Percentiles rank a stretch among this genome's conserved stretches.
Conservation (phyloP, 352 stramenopile species). For the Phytophthora capsici region DNA sequence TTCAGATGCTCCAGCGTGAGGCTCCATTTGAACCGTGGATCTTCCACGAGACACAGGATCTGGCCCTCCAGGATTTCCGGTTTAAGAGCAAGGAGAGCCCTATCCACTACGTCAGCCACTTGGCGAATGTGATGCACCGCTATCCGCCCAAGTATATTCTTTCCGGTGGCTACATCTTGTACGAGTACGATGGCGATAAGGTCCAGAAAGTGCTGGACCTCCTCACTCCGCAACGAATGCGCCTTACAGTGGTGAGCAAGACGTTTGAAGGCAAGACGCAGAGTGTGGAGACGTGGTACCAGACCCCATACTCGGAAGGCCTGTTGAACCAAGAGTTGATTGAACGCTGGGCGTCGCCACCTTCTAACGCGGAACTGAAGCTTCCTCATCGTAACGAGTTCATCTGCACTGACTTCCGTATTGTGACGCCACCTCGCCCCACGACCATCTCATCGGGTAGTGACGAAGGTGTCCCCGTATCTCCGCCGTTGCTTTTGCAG, state of each 20-base stretch:
- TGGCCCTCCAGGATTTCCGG: conserved; percentile 65
- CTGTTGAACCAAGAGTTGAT: conserved; percentile 45
- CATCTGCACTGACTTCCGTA: conserved; percentile 76
- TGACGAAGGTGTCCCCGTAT: conserved; percentile 6
- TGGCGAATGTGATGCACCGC: conserved; percentile 73
- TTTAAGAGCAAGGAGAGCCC: conserved; percentile 86
- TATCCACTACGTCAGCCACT: conserved; percentile 72
- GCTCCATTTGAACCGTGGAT: conserved; percentile 65
- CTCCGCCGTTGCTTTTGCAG: conserved; percentile 45
- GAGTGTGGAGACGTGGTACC: conserved; percentile 69
- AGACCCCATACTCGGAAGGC: conserved; percentile 62
- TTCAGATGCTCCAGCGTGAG: conserved; percentile 55
- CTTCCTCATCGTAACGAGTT: conserved; percentile 78
- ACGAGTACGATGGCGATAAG: conserved; percentile 65
- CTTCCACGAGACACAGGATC: conserved; percentile 67
- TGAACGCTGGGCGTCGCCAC: conserved; percentile 42
- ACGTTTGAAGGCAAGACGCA: conserved; percentile 61
- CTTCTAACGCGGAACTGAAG: conserved; percentile 42
- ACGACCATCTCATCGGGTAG: conserved; percentile 41
- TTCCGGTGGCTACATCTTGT: conserved; percentile 64
- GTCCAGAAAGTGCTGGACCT: conserved; percentile 60
- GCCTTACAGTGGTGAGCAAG: conserved; percentile 74
- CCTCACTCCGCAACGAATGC: conserved; percentile 61
- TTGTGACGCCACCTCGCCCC: conserved; percentile 51
- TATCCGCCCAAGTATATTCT: conserved; percentile 70